Evolutionary conservation across 495 filamentous ascomycete species (phyloP), one percentile per base, ranked within the genome.

Genomic region (Penicillium macrosclerotiorum): DNA sequence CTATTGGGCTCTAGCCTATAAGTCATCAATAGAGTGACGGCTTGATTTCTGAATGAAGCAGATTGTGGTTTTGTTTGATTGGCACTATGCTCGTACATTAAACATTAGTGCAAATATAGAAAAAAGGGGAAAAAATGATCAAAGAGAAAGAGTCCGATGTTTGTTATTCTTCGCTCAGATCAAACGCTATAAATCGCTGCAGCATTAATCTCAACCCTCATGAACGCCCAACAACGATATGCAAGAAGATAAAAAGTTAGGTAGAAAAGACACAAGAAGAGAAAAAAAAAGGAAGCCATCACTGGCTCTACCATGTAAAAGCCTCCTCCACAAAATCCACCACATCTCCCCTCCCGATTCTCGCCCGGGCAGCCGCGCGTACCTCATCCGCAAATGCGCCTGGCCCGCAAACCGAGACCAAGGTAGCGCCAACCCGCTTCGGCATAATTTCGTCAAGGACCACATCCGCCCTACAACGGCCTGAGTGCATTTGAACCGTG

Each of bases 321-420:
- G 89, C 87, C 72, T 98, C 93, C 63, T 98, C 93, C 17, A 91
- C 76, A 67, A 97, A 96, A 63, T 96, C 90, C 13, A 97, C 73
- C 23, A 75, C 78, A 16, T 80, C 83, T 3, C 78, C 75, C 38
- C 80, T 75, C 37, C 87, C 81, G 53, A 85, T 77, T 38, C 79
- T 75, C 26, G 67, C 71, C 40, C 93, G 73, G 14, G 86, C 80
- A 14, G 89, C 89, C 16, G 71, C 70, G 18, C 93, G 58, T 0
- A 97, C 94, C 48, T 90, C 86, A 68, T 98, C 93, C 22, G 85
- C 87, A 63, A 97, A 85, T 2, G 83, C 83, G 8, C 93, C 93
- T 33, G 88, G 87, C 8, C 92, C 93, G 68, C 93, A 98, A 13
- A 94, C 89, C 18, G 84, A 84, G 8, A 98, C 89, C 1, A 82